Percentiles rank a stretch among this genome's conserved stretches.
These are phyloP conservation scores for Bipolaris gigantea DNA, from an alignment of 2,329 filamentous ascomycete species.

Conservation along the genomic window DNA sequence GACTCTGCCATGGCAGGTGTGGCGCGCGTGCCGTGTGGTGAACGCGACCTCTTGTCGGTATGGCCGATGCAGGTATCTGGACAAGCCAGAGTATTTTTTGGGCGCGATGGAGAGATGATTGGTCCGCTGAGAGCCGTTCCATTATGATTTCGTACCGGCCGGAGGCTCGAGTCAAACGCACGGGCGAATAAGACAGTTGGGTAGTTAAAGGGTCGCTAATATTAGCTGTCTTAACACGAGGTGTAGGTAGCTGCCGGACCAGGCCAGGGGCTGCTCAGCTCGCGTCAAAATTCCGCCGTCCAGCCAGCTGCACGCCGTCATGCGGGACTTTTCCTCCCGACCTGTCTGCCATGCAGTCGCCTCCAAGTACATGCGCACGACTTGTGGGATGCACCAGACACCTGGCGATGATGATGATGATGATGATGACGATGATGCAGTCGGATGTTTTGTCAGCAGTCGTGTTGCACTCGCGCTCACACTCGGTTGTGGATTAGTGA, in stretches of 20 bases:
- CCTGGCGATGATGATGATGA: constrained; percentile 8
- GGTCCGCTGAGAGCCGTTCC: constrained; percentile 9
- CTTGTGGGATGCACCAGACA: constrained; percentile 25
- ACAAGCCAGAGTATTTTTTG: constrained; percentile 11
- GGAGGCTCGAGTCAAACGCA: constrained; percentile 13
- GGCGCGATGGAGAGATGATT: constrained; percentile 17
- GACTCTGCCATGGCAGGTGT: constrained; percentile 13
- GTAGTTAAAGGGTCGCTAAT: constrained; percentile 29
- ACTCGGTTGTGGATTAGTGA: constrained; percentile 30
- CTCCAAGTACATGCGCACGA: constrained; percentile 9
- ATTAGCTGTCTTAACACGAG: constrained; percentile 39
- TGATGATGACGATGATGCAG: constrained; percentile 7
- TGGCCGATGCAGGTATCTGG: constrained; percentile 5
- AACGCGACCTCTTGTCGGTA: constrained; percentile 4
- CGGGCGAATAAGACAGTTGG: constrained; percentile 26
- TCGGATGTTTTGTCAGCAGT: constrained; percentile 38
- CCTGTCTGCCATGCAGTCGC: constrained; percentile 25
- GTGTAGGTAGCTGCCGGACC: constrained; percentile 18
- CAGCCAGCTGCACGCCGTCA: constrained; percentile 7
- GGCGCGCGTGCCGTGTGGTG: constrained; percentile 12
- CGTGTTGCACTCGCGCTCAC: constrained; percentile 20
- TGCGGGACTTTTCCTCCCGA: constrained; percentile 15
- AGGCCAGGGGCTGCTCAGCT: constrained; percentile 39
- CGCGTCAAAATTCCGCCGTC: constrained; percentile 23
- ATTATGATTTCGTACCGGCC: constrained; percentile 14